Evolutionary conservation across 371 early-diverging fungal species (phyloP), one percentile per base, ranked within the genome.

Genomic region (Quaeritorhiza haematococci): DNA sequence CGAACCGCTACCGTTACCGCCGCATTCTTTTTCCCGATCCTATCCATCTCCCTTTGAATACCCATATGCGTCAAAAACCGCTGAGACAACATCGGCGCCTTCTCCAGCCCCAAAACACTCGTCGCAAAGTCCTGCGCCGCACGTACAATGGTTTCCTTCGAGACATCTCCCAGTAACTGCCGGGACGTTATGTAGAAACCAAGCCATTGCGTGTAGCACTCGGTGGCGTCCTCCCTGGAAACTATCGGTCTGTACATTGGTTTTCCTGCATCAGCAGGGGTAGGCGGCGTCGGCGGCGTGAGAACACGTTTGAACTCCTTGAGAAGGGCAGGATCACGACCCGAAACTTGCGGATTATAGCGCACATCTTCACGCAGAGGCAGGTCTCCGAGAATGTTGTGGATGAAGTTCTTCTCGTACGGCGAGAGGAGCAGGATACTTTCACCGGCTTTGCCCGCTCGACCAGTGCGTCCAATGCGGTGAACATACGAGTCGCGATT

Each of bases 401-500:
- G n/a, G 59, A 91, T 66, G 69, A 92, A 93, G 0, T 60, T 45
- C 55, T 82, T 68, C 64, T 99, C 99, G 55, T 89, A 83, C 8
- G 90, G 89, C 41, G 90, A 82, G 32, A 98, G 71, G 51, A 99
- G 55, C 24, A 93, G 72, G 26, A 95, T 66, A 23, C 93, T 93
- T 58, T 88, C 84, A 51, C 99, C 99, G 26, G 84, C 75, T 62
- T 83, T 84, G 53, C 93, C 96, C n/a, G 97, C 96, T 58, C 99
- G 93, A 54, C 97, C 99, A 3, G 99, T 99, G 63, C 99, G 86
- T 10, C 99, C 99, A 33, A 99, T 74, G 53, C 99, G 87, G 74
- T 99, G 99, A 48, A 96, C 87, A 44, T 44, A 53, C 42, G 42
- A 76, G 62, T 98, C 98, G 50, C 86, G 74, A 48, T 80, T 73